These are phyloP conservation scores for Albizia julibrissin DNA, from an alignment of 306 rosid species.

Conservation along the genomic window DNA sequence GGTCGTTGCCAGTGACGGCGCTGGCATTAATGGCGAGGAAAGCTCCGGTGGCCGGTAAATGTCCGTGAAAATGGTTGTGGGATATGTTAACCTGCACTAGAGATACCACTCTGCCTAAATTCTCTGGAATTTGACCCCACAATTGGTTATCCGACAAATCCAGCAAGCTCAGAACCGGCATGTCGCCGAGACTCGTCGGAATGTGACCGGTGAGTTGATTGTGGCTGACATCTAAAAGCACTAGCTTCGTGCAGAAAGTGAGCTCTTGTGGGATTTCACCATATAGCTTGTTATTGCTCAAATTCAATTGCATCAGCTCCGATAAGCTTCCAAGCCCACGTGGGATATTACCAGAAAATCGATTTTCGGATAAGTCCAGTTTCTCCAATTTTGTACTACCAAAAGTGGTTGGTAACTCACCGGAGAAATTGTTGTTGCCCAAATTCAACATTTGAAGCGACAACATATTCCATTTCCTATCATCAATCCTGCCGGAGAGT, in stretches of 20 bases:
- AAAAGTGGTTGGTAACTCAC: conserved; percentile 60
- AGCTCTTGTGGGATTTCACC: conserved; percentile 64
- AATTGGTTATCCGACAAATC: conserved; percentile 79
- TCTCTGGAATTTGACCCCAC: conserved; percentile 69
- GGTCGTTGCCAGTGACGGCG: conserved; percentile 71
- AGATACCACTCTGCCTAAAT: conserved; percentile 55
- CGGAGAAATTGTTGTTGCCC: conserved; percentile 61
- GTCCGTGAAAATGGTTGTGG: conserved; percentile 71
- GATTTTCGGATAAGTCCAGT: conserved; percentile 66
- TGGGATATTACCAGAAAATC: conserved; percentile 57
- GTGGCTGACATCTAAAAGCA: conserved; percentile 64
- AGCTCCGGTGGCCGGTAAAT: conserved; percentile 71
- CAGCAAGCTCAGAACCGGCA: conserved; percentile 78
- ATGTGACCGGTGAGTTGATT: conserved; percentile 63
- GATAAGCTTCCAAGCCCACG: conserved; percentile 33
- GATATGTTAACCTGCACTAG: conserved; percentile 84
- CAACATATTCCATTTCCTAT: conserved; percentile 62
- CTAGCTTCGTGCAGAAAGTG: conserved; percentile 63
- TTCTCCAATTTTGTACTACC: conserved; percentile 60
- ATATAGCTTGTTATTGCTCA: conserved; percentile 61
- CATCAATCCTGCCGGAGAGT: conserved; percentile 63
- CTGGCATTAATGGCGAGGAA: conserved; percentile 74
- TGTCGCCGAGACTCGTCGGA: conserved; percentile 48
- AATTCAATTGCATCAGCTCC: conserved; percentile 60
- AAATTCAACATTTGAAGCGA: conserved; percentile 82